These are phyloP conservation scores for Lentinula sp. DNA, from an alignment of 768 basidiomycete genomes.

Conservation along the genomic window DNA sequence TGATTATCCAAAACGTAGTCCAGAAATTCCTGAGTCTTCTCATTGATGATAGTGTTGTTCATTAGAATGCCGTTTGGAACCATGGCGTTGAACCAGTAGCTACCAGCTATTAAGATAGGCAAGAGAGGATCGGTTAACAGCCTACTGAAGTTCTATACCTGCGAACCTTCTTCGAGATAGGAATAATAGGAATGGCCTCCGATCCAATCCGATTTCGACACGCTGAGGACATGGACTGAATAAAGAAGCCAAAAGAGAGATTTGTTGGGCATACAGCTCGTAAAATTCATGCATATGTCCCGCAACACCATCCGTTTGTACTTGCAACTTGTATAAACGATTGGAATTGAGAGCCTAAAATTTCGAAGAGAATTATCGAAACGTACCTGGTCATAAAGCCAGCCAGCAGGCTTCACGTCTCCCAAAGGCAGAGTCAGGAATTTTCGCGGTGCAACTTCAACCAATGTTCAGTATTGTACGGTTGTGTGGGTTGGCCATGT, in stretches of 20 bases:
- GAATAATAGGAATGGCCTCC: slow-evolving; percentile 27
- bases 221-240: slow-evolving; percentile 11
- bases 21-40: slow-evolving; percentile 41
- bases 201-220: slow-evolving; percentile 26
- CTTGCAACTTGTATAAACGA: slow-evolving; percentile 16
- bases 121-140: not conserved
- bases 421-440: slow-evolving; percentile 34
- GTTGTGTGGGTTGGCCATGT: not conserved
- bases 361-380: not conserved
- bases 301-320: slow-evolving; percentile 27
- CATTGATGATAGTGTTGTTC: slow-evolving; percentile 38
- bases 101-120: slow-evolving; percentile 32
- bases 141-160: not conserved
- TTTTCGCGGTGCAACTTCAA: slow-evolving; percentile 34
- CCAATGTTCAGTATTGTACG: not conserved
- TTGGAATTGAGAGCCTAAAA: not conserved
- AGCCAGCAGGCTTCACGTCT: slow-evolving; percentile 30
- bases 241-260: not conserved
- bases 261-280: slow-evolving; percentile 18
- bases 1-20: slow-evolving; percentile 46
- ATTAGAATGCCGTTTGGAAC: slow-evolving; percentile 44
- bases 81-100: slow-evolving; percentile 59
- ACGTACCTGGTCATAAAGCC: slow-evolving; percentile 35
- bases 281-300: slow-evolving; percentile 31
- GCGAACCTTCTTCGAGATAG: slow-evolving; percentile 25